Percentiles rank a stretch among this genome's conserved stretches.
These are phyloP conservation scores for Epichloe amarillans DNA, from an alignment of 2,329 filamentous ascomycete species.

Conservation along the genomic window DNA sequence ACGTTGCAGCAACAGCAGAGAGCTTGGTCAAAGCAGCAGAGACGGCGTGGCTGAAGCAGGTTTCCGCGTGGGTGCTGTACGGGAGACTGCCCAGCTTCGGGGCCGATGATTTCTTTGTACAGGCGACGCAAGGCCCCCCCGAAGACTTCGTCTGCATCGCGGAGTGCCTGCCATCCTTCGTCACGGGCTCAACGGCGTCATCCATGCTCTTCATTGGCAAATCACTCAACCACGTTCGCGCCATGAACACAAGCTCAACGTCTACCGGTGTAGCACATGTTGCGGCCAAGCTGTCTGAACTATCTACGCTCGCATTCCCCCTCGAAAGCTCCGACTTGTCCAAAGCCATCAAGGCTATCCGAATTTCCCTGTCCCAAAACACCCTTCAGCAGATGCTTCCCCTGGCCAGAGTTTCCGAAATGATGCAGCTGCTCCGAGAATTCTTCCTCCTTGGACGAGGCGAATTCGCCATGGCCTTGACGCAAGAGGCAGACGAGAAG, in stretches of 20 bases:
- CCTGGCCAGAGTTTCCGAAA: conserved; percentile 59
- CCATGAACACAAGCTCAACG: conserved; percentile 32
- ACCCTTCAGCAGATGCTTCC: conserved; percentile 68
- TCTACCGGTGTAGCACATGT: conserved; percentile 44
- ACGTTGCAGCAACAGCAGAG: conserved; percentile 65
- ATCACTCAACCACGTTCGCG: conserved; percentile 71
- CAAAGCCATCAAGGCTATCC: conserved; percentile 59
- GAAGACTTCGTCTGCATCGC: conserved; percentile 46
- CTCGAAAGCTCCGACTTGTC: conserved; percentile 60
- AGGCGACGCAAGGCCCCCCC: conserved; percentile 28
- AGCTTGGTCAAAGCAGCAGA: conserved; percentile 69
- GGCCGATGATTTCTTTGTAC: conserved; percentile 76
- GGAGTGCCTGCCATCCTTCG: conserved; percentile 63
- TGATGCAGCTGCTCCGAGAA: conserved; percentile 64
- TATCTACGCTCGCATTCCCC: conserved; percentile 58
- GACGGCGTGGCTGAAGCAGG: conserved; percentile 79
- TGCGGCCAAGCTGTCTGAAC: conserved; percentile 52
- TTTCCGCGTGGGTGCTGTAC: conserved; percentile 83
- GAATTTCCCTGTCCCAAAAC: conserved; percentile 70
- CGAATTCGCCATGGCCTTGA: conserved; percentile 81
- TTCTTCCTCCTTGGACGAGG: conserved; percentile 81
- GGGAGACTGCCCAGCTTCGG: conserved; percentile 70
- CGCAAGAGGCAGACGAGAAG: conserved; percentile 71
- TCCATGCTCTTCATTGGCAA: conserved; percentile 88
- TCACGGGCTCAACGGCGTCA: conserved; percentile 56